phyloP scores from a whole-genome alignment of 371 early-diverging fungal genomes.

The Lichtheimia corymbifera region DNA sequence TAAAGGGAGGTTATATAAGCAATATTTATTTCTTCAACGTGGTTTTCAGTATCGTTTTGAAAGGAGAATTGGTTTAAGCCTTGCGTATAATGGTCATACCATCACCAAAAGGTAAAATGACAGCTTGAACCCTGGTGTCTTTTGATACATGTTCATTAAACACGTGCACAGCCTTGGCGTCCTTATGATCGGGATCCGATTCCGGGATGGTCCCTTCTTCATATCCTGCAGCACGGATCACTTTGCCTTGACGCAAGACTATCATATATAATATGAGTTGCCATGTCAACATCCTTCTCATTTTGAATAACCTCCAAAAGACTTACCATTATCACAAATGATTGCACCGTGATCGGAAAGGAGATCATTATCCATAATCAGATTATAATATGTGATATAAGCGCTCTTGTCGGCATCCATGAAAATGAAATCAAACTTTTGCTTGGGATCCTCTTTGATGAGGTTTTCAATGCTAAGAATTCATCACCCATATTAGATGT shows the following conservation, averaged over 20 bases:
- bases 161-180: constrained; percentile 43
- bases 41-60: too few species aligned
- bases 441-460: background rate
- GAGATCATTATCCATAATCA: constrained; percentile 47
- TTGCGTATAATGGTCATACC: constrained; percentile 64
- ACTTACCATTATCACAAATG: constrained; percentile 56
- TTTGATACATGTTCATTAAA: constrained; percentile 65
- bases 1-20: too few species aligned
- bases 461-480: constrained; percentile 18
- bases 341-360: constrained; percentile 51
- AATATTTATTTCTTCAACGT: too few species aligned
- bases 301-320: too few species aligned
- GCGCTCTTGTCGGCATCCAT: constrained; percentile 63
- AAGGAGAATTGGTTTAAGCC: background rate
- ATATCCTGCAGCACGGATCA: constrained; percentile 27
- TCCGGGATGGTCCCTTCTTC: background rate
- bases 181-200: constrained; percentile 6
- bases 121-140: constrained; percentile 60
- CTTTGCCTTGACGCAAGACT: constrained; percentile 40
- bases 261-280: background rate
- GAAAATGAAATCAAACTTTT: constrained; percentile 46
- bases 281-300: background rate
- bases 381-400: constrained; percentile 52
- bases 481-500: constrained; percentile 11
- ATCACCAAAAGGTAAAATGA: constrained; percentile 66